Conservation (phyloP, 2,329 filamentous ascomycete genomes). For the Fusarium miscanthi region DNA sequence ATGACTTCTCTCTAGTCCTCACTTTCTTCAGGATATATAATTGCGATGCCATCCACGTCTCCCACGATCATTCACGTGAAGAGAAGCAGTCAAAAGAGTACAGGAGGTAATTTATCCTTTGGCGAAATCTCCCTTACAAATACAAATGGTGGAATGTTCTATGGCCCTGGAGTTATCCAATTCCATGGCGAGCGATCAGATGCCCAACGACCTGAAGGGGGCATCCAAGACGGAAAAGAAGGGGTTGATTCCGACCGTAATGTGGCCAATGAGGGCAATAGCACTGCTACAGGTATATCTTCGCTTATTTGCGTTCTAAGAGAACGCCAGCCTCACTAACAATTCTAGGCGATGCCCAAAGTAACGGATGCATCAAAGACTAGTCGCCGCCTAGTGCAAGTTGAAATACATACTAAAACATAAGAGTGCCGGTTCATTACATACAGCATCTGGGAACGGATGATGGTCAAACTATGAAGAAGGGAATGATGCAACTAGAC, state of each 20-base stretch:
- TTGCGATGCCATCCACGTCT: not conserved
- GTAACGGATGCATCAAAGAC: not conserved
- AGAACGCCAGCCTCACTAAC: rapidly evolving
- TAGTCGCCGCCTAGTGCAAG: not conserved
- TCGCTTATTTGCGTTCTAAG: rapidly evolving
- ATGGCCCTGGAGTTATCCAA: not conserved
- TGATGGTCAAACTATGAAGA: not conserved
- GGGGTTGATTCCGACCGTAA: rapidly evolving
- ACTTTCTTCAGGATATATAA: not conserved
- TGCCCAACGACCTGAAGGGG: not conserved
- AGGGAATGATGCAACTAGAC: rapidly evolving
- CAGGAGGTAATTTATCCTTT: not conserved
- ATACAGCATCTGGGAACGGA: not conserved
- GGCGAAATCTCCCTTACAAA: not conserved
- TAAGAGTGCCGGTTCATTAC: not conserved
- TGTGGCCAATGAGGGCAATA: rapidly evolving
- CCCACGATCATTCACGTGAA: not conserved
- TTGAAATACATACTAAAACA: not conserved
- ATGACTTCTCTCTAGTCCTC: too few relatives aligned
- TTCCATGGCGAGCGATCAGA: not conserved
- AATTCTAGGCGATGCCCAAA: not conserved
- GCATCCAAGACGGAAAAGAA: not conserved
- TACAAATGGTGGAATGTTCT: not conserved
- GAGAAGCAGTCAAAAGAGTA: not conserved
- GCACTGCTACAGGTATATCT: not conserved